These are phyloP conservation scores for Vaccinium macrocarpon DNA, from an alignment of 148 eudicot species.

Conservation along the genomic window DNA sequence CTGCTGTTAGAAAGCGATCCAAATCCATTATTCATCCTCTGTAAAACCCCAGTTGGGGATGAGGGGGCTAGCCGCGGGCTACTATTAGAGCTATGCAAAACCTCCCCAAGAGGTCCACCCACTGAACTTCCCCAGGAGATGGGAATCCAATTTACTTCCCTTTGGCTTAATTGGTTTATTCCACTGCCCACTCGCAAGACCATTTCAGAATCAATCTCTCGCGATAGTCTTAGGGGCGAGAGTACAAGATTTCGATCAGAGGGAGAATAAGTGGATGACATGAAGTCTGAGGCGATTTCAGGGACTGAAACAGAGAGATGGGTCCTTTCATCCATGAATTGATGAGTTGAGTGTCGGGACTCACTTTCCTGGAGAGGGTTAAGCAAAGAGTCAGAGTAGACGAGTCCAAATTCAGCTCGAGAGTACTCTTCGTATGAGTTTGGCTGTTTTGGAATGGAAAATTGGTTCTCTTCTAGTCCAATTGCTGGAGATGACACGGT, in stretches of 20 bases:
- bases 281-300: slow-evolving; percentile 41
- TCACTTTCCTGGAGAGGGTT: slow-evolving; percentile 36
- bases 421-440: slow-evolving; percentile 19
- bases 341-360: slow-evolving; percentile 25
- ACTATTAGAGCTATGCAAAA: slow-evolving; percentile 33
- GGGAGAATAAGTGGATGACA: slow-evolving; percentile 58
- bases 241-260: slow-evolving; percentile 31
- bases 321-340: slow-evolving; percentile 57
- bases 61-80: slow-evolving; percentile 32
- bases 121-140: slow-evolving; percentile 55
- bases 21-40: slow-evolving; percentile 34
- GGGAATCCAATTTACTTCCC: slow-evolving; percentile 43
- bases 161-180: slow-evolving; percentile 17
- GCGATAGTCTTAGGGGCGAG: slow-evolving; percentile 46
- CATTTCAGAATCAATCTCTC: slow-evolving; percentile 35
- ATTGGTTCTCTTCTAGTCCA: slow-evolving; percentile 24
- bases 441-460: slow-evolving; percentile 25
- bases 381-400: slow-evolving; percentile 44
- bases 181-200: slow-evolving; percentile 36
- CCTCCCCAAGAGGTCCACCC: slow-evolving; percentile 87
- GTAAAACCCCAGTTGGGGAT: slow-evolving; percentile 64
- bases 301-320: slow-evolving; percentile 57
- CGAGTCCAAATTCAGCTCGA: slow-evolving; percentile 32
- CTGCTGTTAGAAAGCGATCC: slow-evolving; percentile 63
- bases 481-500: slow-evolving; percentile 30